A percentile compares a stretch with the other conserved stretches of the same genome.
Evolutionary conservation across 139 green algal species (phyloP).

Genomic region (Chlamydomonas sphaeroides): DNA sequence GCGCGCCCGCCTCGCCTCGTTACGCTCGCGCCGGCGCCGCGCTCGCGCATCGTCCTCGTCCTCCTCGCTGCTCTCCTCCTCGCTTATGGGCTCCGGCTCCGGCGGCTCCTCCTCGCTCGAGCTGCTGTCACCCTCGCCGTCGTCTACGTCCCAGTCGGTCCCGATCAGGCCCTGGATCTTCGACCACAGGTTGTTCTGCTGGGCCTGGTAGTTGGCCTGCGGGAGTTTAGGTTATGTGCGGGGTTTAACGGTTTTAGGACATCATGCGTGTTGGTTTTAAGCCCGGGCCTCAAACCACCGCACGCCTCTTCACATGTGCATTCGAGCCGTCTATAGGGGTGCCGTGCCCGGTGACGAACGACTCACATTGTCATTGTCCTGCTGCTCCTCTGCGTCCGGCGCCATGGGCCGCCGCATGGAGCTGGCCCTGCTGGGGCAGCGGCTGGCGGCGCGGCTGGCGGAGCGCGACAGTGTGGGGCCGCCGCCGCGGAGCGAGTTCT

Average conservation of each 20-base stretch:
- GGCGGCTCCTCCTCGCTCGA: neutral
- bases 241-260: too few species aligned
- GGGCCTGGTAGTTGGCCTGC: neutral
- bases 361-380: too few species aligned
- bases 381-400: neutral
- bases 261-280: too few species aligned
- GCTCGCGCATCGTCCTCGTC: neutral
- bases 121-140: neutral
- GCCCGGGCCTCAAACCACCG: too few species aligned
- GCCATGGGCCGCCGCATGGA: neutral
- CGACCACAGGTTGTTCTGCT: conserved; percentile 15
- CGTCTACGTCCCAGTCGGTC: conserved; percentile 31
- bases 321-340: too few species aligned
- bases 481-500: conserved; percentile 28
- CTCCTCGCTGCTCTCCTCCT: neutral
- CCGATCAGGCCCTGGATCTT: conserved; percentile 35
- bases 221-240: too few species aligned
- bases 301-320: too few species aligned
- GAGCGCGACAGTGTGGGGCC: neutral
- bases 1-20: neutral
- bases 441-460: neutral
- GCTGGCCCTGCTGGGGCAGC: neutral
- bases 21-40: conserved; percentile 5
- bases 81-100: neutral
- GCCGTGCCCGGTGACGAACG: too few species aligned